phyloP scores from a whole-genome alignment of 1,139 yeast species.

The Taphrina populina region DNA sequence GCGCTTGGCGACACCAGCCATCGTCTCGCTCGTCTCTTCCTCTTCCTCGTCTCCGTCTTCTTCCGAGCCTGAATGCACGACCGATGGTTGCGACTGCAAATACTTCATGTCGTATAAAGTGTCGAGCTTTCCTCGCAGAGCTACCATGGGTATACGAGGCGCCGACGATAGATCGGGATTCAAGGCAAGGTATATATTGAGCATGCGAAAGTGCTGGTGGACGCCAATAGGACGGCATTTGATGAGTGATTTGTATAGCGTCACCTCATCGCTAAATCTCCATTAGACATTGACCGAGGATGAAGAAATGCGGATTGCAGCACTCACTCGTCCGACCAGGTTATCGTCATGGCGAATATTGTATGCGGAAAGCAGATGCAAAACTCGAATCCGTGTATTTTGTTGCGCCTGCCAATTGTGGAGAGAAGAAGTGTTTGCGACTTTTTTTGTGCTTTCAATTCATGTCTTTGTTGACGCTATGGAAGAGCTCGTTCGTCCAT shows the following conservation, averaged over 20 bases:
- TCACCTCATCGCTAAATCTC: slow-evolving; percentile 13
- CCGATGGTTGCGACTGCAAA: slow-evolving; percentile 4
- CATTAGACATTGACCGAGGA: not conserved
- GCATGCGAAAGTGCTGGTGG: slow-evolving; percentile 23
- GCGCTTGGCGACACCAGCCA: not conserved
- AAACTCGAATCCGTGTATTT: no score
- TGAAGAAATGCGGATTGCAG: no score
- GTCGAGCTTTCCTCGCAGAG: slow-evolving; percentile 9
- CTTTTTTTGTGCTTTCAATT: no score
- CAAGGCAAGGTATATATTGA: slow-evolving; percentile 22
- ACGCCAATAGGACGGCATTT: slow-evolving; percentile 26
- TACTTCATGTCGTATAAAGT: slow-evolving; percentile 16
- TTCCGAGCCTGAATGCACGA: slow-evolving; percentile 3
- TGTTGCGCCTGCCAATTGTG: no score
- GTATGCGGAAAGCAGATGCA: no score
- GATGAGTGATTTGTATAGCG: slow-evolving; percentile 11
- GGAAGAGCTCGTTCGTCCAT: slow-evolving; percentile 17
- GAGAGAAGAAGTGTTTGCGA: no score
- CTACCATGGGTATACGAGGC: slow-evolving; percentile 19
- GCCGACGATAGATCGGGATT: slow-evolving; percentile 16
- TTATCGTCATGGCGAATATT: slow-evolving; percentile 4
- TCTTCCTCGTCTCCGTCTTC: slow-evolving; percentile 8
- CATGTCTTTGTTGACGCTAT: no score
- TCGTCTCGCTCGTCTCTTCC: no score
- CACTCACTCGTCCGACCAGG: slow-evolving; percentile 26